These are phyloP conservation scores for Heritiera fomes DNA, from an alignment of 345 rosid species.

Conservation along the genomic window DNA sequence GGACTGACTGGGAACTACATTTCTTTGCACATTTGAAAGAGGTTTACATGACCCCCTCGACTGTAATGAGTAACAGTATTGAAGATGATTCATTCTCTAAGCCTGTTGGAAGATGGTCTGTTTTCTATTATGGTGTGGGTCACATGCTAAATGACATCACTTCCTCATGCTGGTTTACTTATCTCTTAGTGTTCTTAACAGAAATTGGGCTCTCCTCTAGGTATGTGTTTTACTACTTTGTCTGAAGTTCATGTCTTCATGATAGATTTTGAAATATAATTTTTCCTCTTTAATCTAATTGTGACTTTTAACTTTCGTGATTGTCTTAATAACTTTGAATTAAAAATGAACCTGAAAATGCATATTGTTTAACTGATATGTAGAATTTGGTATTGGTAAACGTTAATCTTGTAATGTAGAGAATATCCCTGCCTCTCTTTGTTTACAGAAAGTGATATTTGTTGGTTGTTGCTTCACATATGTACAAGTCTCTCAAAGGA, in stretches of 20 bases:
- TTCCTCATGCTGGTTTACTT: conserved; percentile 97
- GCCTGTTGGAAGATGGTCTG: conserved; percentile 73
- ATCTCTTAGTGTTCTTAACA: conserved; percentile 79
- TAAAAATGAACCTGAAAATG: not conserved
- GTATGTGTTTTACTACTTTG: conserved; percentile 28
- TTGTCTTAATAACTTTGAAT: not conserved
- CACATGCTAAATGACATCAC: conserved; percentile 98
- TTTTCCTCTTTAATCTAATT: not conserved
- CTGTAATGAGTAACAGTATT: conserved; percentile 32
- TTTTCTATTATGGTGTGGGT: conserved; percentile 81
- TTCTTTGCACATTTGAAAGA: not conserved
- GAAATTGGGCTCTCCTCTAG: conserved; percentile 88
- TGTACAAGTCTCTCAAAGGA: not conserved
- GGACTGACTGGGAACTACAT: not conserved
- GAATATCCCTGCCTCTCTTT: not conserved
- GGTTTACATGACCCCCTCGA: not conserved
- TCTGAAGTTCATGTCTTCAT: not conserved
- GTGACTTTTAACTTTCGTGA: not conserved
- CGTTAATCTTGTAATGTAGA: not conserved
- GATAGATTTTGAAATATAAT: not conserved
- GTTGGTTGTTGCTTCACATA: not conserved
- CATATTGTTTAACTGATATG: not conserved
- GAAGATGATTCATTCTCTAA: conserved; percentile 50
- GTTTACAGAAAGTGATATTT: not conserved
- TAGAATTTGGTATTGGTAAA: not conserved